A percentile compares a stretch with the other conserved stretches of the same genome.
These are phyloP conservation scores for Perilla frutescens DNA, from an alignment of 257 asterid species.

Conservation along the genomic window DNA sequence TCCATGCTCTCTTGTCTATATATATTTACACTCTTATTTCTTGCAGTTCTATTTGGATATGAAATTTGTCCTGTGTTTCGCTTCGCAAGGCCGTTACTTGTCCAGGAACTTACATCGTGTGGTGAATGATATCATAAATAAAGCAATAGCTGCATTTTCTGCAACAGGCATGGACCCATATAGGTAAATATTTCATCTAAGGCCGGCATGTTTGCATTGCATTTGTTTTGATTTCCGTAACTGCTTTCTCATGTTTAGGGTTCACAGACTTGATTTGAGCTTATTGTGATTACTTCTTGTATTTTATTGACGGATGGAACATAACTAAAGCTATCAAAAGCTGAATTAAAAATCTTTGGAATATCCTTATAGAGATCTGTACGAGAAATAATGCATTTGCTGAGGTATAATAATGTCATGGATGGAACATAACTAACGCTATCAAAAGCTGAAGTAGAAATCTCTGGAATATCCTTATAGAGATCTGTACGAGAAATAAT, in stretches of 20 bases:
- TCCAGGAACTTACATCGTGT: slow-evolving; percentile 92
- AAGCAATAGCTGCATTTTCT: slow-evolving; percentile 78
- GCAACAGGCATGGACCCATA: slow-evolving; percentile 92
- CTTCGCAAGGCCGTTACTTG: slow-evolving; percentile 95
- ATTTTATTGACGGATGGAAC: neutral
- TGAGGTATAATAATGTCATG: neutral
- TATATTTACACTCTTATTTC: slow-evolving; percentile 33
- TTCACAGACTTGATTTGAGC: slow-evolving; percentile 22
- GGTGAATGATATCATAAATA: slow-evolving; percentile 80
- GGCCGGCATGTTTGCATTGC: slow-evolving; percentile 22
- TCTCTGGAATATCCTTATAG: neutral
- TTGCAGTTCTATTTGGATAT: slow-evolving; percentile 97
- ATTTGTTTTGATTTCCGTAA: slow-evolving; percentile 12
- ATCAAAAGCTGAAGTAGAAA: neutral
- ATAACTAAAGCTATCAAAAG: no score
- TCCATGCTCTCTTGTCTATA: slow-evolving; percentile 12
- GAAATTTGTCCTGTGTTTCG: slow-evolving; percentile 93
- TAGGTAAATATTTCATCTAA: slow-evolving; percentile 54
- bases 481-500: neutral
- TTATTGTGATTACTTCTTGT: neutral
- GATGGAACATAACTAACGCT: neutral
- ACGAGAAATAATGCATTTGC: no score
- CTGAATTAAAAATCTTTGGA: no score
- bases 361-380: no score
- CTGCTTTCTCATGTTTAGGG: slow-evolving; percentile 1